phyloP scores from a whole-genome alignment of 345 rosid genomes.

The Lumnitzera racemosa region DNA sequence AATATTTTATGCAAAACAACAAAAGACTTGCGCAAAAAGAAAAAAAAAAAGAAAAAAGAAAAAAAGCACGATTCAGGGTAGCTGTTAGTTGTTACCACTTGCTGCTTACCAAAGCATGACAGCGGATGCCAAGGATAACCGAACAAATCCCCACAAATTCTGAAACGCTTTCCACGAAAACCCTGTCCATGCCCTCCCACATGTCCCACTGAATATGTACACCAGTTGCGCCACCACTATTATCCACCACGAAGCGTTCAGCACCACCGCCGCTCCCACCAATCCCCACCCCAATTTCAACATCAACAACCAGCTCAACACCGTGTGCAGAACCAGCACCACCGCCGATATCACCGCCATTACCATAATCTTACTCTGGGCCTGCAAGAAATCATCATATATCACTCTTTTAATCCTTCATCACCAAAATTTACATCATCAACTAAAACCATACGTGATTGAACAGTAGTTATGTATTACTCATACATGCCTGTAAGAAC shows the following conservation, averaged over 20 bases:
- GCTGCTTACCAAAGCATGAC: constrained; percentile 80
- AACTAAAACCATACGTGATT: too few relatives aligned
- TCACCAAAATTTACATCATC: too few relatives aligned
- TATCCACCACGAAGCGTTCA: constrained; percentile 68
- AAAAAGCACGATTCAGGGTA: neutral
- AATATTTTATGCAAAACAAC: too few relatives aligned
- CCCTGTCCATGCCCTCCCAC: constrained; percentile 82
- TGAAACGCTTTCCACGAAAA: constrained; percentile 74
- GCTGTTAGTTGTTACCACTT: neutral
- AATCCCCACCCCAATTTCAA: constrained; percentile 57
- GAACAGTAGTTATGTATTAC: constrained; percentile 3
- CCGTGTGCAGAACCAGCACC: constrained; percentile 47
- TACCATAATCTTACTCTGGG: constrained; percentile 87
- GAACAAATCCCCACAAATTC: constrained; percentile 60
- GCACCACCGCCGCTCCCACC: constrained; percentile 60
- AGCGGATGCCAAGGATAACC: constrained; percentile 78
- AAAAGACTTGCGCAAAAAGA: too few relatives aligned
- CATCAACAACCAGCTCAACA: constrained; percentile 68
- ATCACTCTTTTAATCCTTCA: too few relatives aligned
- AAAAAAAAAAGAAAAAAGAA: neutral
- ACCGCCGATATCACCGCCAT: constrained; percentile 65
- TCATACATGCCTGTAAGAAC: constrained; percentile 86
- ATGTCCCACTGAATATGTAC: constrained; percentile 61
- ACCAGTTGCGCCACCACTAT: constrained; percentile 42
- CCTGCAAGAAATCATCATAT: constrained; percentile 25